Base-by-base conservation (phyloP, 208 protist genomes). In the Giardia duodenalis region DNA sequence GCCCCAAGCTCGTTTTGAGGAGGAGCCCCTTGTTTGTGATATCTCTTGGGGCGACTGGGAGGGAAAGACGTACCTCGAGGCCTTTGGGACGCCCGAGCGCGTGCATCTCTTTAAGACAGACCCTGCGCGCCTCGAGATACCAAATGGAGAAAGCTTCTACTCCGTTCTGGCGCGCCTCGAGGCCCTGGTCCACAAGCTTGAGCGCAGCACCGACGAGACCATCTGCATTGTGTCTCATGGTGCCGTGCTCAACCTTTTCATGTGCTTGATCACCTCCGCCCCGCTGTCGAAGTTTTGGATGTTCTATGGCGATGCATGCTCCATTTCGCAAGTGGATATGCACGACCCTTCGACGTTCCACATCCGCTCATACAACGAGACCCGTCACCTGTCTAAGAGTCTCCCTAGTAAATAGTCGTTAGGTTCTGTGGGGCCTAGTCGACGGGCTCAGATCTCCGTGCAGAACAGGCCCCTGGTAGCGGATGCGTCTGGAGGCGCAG, bases 11-110 rank as follows among this genome's bases (percentile, higher is more conserved):
- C 4, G 42, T 10, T 76, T 87, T 2, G 44, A 46, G 10, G 57
- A 47, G 44, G 90, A 92, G 1, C 46, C 2, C 1, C 90, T 92
- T 0, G 10, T 92, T 22, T 46, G 19, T 76, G 90, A 92, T 39
- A 92, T 92, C 4, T 92, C 90, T 1, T 92, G 90, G 90, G 90
- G 90, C 86, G 90, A 92, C 42, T 92, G 90, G 90, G 90, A 92
- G 42, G 46, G 47, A 2, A 67, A 92, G 47, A 67, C 90, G 3
- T 87, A 87, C 57, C 1, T 3, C 4, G 90, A 86, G 47, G 47
- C 90, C 46, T 92, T 92, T 76, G 90, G 57, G 2, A 76, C 1
- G 4, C 10, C 1, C 10, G 46, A 92, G 2, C 30, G 3, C 3
- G 47, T 22, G 10, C 4, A 1, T 19, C 19, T 92, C 4, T 92